Evolutionary conservation across 257 asterid genomes (phyloP).

Genomic region (Mitragyna speciosa): DNA sequence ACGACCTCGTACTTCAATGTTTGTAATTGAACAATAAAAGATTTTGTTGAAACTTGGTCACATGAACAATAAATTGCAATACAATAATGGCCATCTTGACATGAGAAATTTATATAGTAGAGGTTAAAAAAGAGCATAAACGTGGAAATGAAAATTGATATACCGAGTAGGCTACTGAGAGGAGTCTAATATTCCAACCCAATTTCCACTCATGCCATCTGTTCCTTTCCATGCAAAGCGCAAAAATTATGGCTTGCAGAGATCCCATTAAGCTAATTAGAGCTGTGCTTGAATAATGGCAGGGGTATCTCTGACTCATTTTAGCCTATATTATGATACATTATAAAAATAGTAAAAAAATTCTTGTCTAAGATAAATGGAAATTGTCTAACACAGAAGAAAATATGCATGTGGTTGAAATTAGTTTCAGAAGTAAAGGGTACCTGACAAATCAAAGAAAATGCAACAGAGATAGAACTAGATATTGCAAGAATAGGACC

Average conservation of each 20-base stretch:
- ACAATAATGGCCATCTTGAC: too few relatives aligned
- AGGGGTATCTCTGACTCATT: constrained; percentile 57
- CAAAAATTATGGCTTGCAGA: constrained; percentile 50
- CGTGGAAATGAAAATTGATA: neutral
- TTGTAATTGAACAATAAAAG: too few relatives aligned
- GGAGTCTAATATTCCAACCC: constrained; percentile 60
- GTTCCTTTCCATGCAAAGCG: constrained; percentile 47
- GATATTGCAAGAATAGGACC: constrained; percentile 54
- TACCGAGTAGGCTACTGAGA: constrained; percentile 53
- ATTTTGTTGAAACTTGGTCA: neutral
- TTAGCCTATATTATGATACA: constrained; percentile 38
- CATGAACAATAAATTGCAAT: neutral
- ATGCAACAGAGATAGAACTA: constrained; percentile 35
- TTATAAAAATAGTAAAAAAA: neutral
- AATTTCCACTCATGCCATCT: constrained; percentile 58
- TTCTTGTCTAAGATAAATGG: neutral
- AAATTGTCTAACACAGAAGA: neutral
- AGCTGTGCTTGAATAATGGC: constrained; percentile 70
- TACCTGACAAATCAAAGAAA: constrained; percentile 63
- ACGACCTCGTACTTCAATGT: too few relatives aligned
- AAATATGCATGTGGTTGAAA: neutral
- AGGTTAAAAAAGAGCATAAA: neutral
- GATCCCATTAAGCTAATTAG: constrained; percentile 57
- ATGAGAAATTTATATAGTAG: too few relatives aligned
- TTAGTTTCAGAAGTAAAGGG: too few relatives aligned